Base-by-base conservation (phyloP, 2,329 filamentous ascomycete species). In the Elsinoe perseae region DNA sequence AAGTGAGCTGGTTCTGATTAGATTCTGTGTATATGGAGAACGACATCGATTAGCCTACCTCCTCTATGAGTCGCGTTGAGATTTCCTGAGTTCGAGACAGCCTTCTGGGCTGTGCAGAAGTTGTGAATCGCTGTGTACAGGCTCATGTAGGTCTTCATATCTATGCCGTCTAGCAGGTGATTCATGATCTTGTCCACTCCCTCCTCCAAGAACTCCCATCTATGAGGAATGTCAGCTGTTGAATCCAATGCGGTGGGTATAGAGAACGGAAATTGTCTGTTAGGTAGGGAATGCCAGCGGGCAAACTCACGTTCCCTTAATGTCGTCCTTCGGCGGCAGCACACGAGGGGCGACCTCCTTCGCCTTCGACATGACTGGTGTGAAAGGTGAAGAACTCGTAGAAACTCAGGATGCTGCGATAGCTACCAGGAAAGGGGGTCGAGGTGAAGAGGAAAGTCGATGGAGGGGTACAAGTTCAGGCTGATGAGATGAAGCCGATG, bases 61-160 rank as follows among this genome's bases (percentile, higher is more conserved):
- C 90, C 90, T 61, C 86, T 79, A 69, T 89, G 85, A 61, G 81
- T 80, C 28, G 73, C 75, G 36, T 76, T 76, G 32, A 78, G 72
- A 62, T 68, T 68, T 25, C 70, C 71, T 68, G 69, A 65, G 67
- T 72, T 72, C 62, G 82, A 80, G 43, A 91, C 84, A 1, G 89
- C 89, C 71, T 97, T 97, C 72, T 97, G 93, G 21, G 93, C 95
- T 57, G 93, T 98, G 72, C 93, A 98, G 73, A 98, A 98, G 76
- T 98, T 96, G 75, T 98, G 93, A 50, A 98, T 93, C 59, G 91
- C 90, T 54, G 92, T 96, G 74, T 97, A 97, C 59, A 96, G 84
- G 57, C 88, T 89, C 92, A 97, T 96, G 74, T 97, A 97, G 78
- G 89, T 92, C 65, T 86, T 83, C 84, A 97, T 90, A 67, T 96